phyloP scores from a whole-genome alignment of 1,284 basidiomycete species.

The Grifola frondosa region DNA sequence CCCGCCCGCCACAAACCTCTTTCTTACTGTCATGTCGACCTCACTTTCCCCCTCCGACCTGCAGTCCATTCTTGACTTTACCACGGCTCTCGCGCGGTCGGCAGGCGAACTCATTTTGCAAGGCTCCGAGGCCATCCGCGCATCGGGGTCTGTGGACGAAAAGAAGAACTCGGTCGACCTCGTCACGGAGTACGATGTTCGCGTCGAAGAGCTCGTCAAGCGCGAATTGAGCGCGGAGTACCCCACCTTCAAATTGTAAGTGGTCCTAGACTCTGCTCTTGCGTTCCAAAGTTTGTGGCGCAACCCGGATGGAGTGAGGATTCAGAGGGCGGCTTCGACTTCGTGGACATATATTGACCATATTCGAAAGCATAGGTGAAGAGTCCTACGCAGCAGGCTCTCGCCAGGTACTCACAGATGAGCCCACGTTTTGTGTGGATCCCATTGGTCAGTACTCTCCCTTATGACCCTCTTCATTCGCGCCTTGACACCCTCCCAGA shows the following conservation, averaged over 20 bases:
- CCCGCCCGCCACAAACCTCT: too few species aligned
- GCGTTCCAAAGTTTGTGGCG: neutral
- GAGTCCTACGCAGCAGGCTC: constrained; percentile 79
- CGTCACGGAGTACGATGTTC: constrained; percentile 96
- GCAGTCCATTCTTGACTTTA: constrained; percentile 69
- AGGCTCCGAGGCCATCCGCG: constrained; percentile 70
- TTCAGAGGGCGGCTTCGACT: too few species aligned
- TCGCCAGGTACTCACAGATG: constrained; percentile 73
- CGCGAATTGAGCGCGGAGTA: constrained; percentile 66
- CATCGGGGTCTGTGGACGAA: constrained; percentile 61
- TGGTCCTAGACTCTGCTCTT: constrained; percentile 12
- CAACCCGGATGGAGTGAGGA: neutral
- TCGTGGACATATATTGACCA: too few species aligned
- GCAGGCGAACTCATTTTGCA: constrained; percentile 74
- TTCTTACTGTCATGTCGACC: constrained; percentile 10
- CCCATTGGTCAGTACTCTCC: constrained; percentile 61
- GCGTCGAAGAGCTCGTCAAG: constrained; percentile 86
- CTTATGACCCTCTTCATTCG: neutral
- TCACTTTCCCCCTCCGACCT: constrained; percentile 43
- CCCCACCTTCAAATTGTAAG: constrained; percentile 83
- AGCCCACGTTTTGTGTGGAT: constrained; percentile 91
- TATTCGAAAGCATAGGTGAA: constrained; percentile 80
- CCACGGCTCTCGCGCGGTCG: constrained; percentile 67
- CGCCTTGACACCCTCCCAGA: constrained; percentile 45
- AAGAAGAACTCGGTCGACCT: constrained; percentile 93